Conservation (phyloP, 208 protist species). For the Crithidia bombi region DNA sequence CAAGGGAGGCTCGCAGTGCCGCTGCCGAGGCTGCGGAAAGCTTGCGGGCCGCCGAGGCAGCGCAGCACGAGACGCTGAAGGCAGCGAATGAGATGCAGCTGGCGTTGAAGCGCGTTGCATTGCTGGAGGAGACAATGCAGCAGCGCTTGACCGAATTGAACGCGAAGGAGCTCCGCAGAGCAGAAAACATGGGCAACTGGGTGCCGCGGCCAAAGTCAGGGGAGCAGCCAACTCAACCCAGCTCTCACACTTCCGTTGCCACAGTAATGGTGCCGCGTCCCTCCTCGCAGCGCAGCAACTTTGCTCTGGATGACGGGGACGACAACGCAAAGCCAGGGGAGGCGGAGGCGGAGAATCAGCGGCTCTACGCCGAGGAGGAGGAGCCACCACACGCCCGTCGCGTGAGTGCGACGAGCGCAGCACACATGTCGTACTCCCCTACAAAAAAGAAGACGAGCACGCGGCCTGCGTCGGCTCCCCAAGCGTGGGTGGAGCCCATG, state of each 20-base stretch:
- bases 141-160: constrained; percentile 7
- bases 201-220: constrained; percentile 2
- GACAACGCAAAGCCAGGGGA: neutral
- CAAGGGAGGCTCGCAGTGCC: constrained; percentile 10
- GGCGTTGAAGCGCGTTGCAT: constrained; percentile 7
- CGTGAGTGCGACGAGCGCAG: neutral
- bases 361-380: constrained; percentile 13
- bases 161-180: neutral
- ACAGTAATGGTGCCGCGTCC: neutral
- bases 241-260: neutral
- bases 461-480: neutral
- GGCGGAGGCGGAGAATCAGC: constrained; percentile 9
- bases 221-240: neutral
- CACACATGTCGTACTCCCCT: neutral
- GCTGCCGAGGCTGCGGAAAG: constrained; percentile 24
- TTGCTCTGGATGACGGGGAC: neutral
- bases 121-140: constrained; percentile 17
- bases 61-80: constrained; percentile 34
- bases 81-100: constrained; percentile 27
- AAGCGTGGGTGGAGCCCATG: neutral
- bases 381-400: constrained; percentile 1
- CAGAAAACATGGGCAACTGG: neutral
- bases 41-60: constrained; percentile 27
- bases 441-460: neutral
- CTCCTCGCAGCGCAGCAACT: neutral